A percentile compares a stretch with the other conserved stretches of the same genome.
Conservation (phyloP, 75 land plant species). For the Sequoia sempervirens region DNA sequence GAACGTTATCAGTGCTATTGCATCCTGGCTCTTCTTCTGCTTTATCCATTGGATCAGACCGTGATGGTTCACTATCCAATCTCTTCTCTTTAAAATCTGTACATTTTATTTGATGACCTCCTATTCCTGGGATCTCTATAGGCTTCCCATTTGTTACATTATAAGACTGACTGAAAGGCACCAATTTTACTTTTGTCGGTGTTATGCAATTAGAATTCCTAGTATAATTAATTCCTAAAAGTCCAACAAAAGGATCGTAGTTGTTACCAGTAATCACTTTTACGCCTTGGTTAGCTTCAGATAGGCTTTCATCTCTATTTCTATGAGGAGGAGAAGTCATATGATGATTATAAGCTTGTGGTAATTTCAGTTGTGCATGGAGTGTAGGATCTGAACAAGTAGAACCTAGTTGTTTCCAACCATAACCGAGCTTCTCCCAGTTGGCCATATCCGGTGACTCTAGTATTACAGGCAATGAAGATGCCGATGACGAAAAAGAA, state of each 20-base stretch:
- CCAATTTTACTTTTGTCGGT: neutral
- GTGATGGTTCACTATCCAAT: neutral
- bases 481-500: neutral
- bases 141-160: conserved; percentile 1
- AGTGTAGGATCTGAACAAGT: neutral
- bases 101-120: neutral
- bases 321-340: neutral
- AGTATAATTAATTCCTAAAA: neutral
- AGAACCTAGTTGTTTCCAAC: neutral
- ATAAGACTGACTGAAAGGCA: neutral
- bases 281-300: neutral
- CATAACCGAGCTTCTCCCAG: neutral
- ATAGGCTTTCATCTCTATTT: neutral
- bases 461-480: neutral
- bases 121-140: neutral
- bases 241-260: neutral
- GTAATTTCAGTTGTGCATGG: neutral
- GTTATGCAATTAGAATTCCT: neutral
- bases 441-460: neutral
- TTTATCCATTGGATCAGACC: neutral
- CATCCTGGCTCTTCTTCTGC: neutral
- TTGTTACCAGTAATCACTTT: neutral
- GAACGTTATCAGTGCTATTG: neutral
- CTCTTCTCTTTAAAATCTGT: neutral
- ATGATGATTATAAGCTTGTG: neutral